These are phyloP conservation scores for Hypholoma fasciculare DNA, from an alignment of 768 basidiomycete genomes.

Conservation along the genomic window DNA sequence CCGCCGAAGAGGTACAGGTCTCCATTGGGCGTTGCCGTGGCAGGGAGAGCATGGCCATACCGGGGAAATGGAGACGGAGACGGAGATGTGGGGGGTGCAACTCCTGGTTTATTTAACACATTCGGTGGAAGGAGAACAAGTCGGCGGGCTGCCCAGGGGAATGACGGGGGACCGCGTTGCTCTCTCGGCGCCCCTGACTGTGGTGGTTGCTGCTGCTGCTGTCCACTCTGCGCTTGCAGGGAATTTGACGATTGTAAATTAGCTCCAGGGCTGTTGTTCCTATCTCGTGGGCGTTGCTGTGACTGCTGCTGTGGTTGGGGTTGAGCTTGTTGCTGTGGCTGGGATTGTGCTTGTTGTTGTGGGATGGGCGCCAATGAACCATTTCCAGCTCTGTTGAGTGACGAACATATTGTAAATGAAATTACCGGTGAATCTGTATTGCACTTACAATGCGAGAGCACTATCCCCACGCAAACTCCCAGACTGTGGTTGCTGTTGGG, in stretches of 20 bases:
- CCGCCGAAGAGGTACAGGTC: constrained; percentile 98
- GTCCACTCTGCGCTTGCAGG: constrained; percentile 16
- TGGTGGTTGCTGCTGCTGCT: constrained; percentile 17
- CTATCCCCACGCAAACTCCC: constrained; percentile 29
- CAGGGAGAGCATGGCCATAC: constrained; percentile 92
- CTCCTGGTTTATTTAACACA: constrained; percentile 61
- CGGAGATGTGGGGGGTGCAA: constrained; percentile 61
- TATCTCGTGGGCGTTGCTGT: constrained; percentile 34
- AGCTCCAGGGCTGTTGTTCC: constrained; percentile 29
- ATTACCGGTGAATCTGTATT: not conserved
- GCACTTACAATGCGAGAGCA: constrained; percentile 18
- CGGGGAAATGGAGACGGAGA: constrained; percentile 93
- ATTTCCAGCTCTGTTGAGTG: constrained; percentile 18
- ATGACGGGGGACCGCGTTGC: constrained; percentile 50
- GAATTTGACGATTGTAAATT: constrained; percentile 27
- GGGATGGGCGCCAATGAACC: constrained; percentile 19
- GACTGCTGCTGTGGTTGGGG: constrained; percentile 1
- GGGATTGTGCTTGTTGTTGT: constrained; percentile 28
- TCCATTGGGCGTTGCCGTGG: constrained; percentile 72
- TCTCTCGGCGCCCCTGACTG: constrained; percentile 22
- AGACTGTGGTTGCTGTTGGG: constrained; percentile 23
- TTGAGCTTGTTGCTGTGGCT: not conserved
- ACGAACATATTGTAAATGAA: not conserved
- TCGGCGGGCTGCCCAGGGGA: constrained; percentile 82
- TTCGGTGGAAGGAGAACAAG: constrained; percentile 70